A percentile compares a stretch with the other conserved stretches of the same genome.
These are phyloP conservation scores for Wallemia hederae DNA, from an alignment of 1,284 basidiomycete species.

Conservation along the genomic window DNA sequence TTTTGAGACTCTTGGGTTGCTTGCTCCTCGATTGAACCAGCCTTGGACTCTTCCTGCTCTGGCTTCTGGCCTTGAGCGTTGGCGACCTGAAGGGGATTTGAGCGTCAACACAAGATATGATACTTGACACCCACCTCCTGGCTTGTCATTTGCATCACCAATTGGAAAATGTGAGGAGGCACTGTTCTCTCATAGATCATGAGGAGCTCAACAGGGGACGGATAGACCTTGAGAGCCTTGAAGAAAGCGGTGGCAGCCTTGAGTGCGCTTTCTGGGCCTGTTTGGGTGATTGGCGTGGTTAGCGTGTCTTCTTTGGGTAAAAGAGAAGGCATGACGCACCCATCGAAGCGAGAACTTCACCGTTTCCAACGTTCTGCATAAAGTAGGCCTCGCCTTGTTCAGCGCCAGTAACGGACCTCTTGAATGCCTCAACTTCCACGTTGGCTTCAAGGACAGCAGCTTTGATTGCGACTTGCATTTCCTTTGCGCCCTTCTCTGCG, in stretches of 20 bases:
- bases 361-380: background rate
- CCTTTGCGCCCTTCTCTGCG: constrained; percentile 2
- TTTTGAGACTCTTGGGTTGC: background rate
- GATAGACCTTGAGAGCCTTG: constrained; percentile 78
- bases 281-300: constrained; percentile 2
- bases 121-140: background rate
- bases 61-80: background rate
- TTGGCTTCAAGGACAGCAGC: background rate
- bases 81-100: background rate
- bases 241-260: constrained; percentile 71
- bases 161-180: background rate
- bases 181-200: constrained; percentile 18
- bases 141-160: background rate
- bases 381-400: background rate
- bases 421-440: background rate
- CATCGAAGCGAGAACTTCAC: background rate
- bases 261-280: constrained; percentile 45
- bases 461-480: background rate
- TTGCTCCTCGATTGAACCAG: background rate
- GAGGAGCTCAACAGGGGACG: constrained; percentile 66
- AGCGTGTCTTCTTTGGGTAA: constrained; percentile 6
- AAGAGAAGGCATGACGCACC: background rate
- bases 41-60: background rate
- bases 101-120: background rate
- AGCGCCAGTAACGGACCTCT: background rate